Evolutionary conservation across 257 asterid species (phyloP).

Genomic region (Plantago major): DNA sequence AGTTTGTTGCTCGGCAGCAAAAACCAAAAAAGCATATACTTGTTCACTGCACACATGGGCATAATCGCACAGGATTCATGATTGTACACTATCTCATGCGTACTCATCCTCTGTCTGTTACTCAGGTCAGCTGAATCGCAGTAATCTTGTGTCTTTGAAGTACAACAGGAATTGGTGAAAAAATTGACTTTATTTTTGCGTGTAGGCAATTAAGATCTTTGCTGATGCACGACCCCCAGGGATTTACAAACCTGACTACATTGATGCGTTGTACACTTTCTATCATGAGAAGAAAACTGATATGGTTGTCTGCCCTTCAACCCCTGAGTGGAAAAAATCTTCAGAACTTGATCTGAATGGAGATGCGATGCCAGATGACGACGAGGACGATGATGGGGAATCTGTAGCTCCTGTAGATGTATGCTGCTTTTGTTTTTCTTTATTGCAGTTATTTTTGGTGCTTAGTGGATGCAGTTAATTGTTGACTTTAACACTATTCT

Average conservation of each 20-base stretch:
- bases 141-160: slow-evolving; percentile 4
- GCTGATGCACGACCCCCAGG: slow-evolving; percentile 97
- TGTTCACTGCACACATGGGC: slow-evolving; percentile 99
- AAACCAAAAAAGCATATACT: slow-evolving; percentile 66
- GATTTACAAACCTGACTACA: slow-evolving; percentile 84
- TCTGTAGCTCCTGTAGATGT: slow-evolving; percentile 54
- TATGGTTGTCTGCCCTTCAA: slow-evolving; percentile 67
- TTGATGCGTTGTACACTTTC: slow-evolving; percentile 74
- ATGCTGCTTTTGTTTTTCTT: slow-evolving; percentile 22
- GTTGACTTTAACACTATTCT: slow-evolving; percentile 1
- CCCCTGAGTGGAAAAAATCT: slow-evolving; percentile 95
- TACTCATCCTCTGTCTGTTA: slow-evolving; percentile 60
- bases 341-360: slow-evolving; percentile 95
- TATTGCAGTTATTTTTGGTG: slow-evolving; percentile 8
- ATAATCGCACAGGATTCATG: slow-evolving; percentile 98
- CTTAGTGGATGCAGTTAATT: slow-evolving; percentile 4
- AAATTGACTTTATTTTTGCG: slow-evolving; percentile 10
- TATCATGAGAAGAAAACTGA: slow-evolving; percentile 95
- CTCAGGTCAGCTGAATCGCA: slow-evolving; percentile 54
- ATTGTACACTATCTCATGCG: slow-evolving; percentile 94
- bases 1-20: slow-evolving; percentile 74
- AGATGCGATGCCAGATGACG: slow-evolving; percentile 91
- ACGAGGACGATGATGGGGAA: slow-evolving; percentile 80
- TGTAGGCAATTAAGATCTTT: slow-evolving; percentile 79
- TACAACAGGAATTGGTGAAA: slow-evolving; percentile 12